Conservation (phyloP, 148 eudicot genomes). For the Polygonum maritimum region DNA sequence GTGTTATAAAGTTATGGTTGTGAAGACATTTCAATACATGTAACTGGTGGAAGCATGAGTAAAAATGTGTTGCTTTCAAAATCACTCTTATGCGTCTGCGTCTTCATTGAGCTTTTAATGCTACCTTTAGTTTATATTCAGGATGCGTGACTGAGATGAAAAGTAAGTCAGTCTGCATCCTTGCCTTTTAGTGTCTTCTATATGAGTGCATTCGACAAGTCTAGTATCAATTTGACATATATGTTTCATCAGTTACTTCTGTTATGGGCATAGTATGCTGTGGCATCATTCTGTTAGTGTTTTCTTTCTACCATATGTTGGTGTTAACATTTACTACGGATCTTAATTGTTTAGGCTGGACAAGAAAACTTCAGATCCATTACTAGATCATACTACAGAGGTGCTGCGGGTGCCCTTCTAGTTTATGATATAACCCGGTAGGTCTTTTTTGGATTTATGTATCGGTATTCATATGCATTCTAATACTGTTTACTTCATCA, state of each 20-base stretch:
- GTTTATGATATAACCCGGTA: conserved; percentile 71
- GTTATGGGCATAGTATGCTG: neutral
- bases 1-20: neutral
- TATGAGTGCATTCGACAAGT: neutral
- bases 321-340: neutral
- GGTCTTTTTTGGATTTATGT: neutral
- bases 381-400: conserved; percentile 64
- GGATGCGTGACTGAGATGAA: neutral
- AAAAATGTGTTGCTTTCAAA: neutral
- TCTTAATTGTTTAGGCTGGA: conserved; percentile 40
- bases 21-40: neutral
- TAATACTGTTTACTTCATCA: neutral
- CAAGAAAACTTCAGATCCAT: conserved; percentile 73
- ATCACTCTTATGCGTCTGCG: neutral
- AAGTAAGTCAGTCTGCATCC: neutral
- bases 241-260: neutral
- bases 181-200: neutral
- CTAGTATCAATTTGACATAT: neutral
- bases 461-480: neutral
- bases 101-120: neutral
- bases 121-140: neutral
- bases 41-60: neutral
- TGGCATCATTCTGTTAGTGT: conserved; percentile 1
- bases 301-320: neutral
- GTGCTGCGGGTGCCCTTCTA: conserved; percentile 71